Conservation (phyloP, 2,329 filamentous ascomycete genomes). For the Anthostomella pinea region DNA sequence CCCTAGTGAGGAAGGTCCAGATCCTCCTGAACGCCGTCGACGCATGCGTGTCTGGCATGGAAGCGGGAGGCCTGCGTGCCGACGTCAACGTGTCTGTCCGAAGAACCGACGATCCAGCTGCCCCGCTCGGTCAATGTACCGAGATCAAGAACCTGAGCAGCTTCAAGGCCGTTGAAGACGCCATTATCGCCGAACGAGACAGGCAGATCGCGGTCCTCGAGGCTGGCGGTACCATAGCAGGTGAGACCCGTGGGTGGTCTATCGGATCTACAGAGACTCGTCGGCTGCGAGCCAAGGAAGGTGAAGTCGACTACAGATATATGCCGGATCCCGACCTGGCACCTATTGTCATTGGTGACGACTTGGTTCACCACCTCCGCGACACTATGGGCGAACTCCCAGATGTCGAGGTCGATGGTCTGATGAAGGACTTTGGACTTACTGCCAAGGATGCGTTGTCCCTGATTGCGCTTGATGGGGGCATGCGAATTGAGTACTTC, state of each 20-base stretch:
- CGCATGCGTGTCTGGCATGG: constrained; percentile 89
- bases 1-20: constrained; percentile 86
- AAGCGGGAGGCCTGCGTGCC: constrained; percentile 82
- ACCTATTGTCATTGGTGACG: constrained; percentile 70
- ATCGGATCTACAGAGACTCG: constrained; percentile 79
- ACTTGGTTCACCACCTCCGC: constrained; percentile 64
- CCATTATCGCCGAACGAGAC: constrained; percentile 85
- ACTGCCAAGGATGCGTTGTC: constrained; percentile 81
- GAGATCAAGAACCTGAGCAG: constrained; percentile 98
- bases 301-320: constrained; percentile 95
- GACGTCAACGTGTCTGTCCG: constrained; percentile 94
- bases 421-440: constrained; percentile 64
- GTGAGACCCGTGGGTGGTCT: constrained; percentile 92
- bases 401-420: constrained; percentile 63
- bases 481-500: constrained; percentile 79
- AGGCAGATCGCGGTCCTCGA: constrained; percentile 82
- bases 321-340: constrained; percentile 95
- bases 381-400: constrained; percentile 67
- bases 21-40: constrained; percentile 74
- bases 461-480: constrained; percentile 72
- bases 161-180: constrained; percentile 92
- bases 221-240: constrained; percentile 68
- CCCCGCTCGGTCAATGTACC: constrained; percentile 73
- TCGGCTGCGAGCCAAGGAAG: constrained; percentile 85
- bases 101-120: constrained; percentile 43